A percentile compares a stretch with the other conserved stretches of the same genome.
phyloP scores from a whole-genome alignment of 345 rosid species.

The Triadica sebifera region DNA sequence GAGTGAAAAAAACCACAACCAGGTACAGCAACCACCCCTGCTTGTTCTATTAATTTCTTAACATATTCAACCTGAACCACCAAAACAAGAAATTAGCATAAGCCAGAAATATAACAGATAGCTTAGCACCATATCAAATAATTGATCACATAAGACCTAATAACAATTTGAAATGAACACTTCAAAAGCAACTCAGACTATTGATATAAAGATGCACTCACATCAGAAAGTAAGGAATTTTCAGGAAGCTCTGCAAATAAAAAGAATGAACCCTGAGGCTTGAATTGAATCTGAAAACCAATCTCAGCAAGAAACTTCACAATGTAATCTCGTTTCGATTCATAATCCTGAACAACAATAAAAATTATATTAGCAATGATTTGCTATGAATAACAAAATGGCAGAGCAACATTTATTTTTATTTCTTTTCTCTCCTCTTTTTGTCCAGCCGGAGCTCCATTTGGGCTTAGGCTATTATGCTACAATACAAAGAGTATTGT shows the following conservation, averaged over 20 bases:
- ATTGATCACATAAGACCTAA: not conserved
- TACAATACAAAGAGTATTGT: not conserved
- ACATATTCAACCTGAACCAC: conserved; percentile 45
- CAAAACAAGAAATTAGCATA: conserved; percentile 1
- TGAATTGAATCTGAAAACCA: conserved; percentile 48
- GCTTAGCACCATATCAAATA: not conserved
- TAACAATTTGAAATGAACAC: not conserved
- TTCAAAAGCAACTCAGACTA: not conserved
- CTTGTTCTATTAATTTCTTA: conserved; percentile 41
- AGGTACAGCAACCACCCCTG: conserved; percentile 60
- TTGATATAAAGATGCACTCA: conserved; percentile 12
- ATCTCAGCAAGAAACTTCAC: conserved; percentile 33
- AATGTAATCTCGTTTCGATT: conserved; percentile 45
- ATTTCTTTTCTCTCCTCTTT: not conserved
- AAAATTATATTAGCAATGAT: not conserved
- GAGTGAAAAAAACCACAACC: conserved; percentile 50
- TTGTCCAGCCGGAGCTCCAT: not conserved
- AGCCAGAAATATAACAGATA: not conserved
- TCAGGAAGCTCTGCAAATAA: conserved; percentile 51
- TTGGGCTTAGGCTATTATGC: not conserved
- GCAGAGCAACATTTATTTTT: not conserved
- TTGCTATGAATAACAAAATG: not conserved
- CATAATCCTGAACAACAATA: conserved; percentile 41
- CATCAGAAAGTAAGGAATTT: conserved; percentile 46
- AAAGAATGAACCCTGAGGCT: conserved; percentile 57